These are phyloP conservation scores for Colletotrichum sansevieriae DNA, from an alignment of 2,329 filamentous ascomycete genomes.

Conservation along the genomic window DNA sequence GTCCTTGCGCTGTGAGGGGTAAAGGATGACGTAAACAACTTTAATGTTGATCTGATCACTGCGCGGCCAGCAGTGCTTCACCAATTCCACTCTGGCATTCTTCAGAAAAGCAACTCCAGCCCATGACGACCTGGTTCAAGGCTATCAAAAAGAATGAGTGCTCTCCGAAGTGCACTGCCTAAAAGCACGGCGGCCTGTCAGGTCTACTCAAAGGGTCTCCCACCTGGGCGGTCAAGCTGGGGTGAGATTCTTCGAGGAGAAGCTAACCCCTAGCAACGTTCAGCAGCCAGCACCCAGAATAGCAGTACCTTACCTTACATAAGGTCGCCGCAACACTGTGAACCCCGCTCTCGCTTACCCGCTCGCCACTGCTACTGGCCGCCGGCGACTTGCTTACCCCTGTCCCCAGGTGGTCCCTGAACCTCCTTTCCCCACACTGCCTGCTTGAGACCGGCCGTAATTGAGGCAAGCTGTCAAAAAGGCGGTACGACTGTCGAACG, in stretches of 20 bases:
- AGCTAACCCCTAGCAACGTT: slow-evolving; percentile 18
- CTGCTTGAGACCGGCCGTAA: slow-evolving; percentile 40
- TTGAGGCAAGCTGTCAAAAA: slow-evolving; percentile 54
- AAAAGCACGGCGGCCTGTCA: too few species aligned
- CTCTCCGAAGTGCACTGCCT: too few species aligned
- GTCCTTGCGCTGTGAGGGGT: slow-evolving; percentile 41
- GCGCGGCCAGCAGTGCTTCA: too few species aligned
- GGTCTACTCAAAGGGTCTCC: background rate
- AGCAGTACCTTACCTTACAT: slow-evolving; percentile 13
- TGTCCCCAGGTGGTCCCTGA: slow-evolving; percentile 40
- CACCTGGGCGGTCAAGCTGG: background rate
- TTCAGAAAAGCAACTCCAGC: too few species aligned
- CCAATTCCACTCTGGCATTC: too few species aligned
- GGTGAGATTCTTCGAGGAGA: slow-evolving; percentile 19
- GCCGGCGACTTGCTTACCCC: slow-evolving; percentile 31
- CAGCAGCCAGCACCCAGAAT: slow-evolving; percentile 20
- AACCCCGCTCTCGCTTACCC: slow-evolving; percentile 34
- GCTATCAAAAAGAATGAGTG: too few species aligned
- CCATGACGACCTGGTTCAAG: too few species aligned
- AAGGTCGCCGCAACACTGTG: slow-evolving; percentile 30
- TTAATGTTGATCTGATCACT: slow-evolving; percentile 2
- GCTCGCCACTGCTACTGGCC: slow-evolving; percentile 29
- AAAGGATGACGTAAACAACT: slow-evolving; percentile 41
- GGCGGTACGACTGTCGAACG: slow-evolving; percentile 41
- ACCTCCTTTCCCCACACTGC: slow-evolving; percentile 47